Conservation (phyloP, 441 rosid genomes). For the Metrosideros polymorpha region DNA sequence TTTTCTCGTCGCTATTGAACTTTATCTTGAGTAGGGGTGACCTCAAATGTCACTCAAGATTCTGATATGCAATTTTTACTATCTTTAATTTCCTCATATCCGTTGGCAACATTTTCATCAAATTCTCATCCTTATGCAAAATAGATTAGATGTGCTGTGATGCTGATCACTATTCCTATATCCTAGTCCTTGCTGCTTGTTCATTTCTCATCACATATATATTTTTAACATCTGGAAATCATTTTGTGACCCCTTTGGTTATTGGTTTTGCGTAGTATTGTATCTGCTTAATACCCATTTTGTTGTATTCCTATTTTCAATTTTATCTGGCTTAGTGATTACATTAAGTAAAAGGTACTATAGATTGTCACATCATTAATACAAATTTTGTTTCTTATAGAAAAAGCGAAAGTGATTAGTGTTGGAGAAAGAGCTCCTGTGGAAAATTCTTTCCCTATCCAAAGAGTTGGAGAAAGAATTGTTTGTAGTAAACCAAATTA, state of each 20-base stretch:
- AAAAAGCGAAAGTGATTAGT: neutral
- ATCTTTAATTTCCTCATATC: neutral
- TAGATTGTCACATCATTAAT: neutral
- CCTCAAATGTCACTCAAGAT: neutral
- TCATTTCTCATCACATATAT: neutral
- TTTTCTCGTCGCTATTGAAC: neutral
- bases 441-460: neutral
- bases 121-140: neutral
- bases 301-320: neutral
- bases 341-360: neutral
- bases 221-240: neutral
- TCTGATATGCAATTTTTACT: neutral
- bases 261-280: neutral
- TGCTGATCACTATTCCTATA: neutral
- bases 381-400: neutral
- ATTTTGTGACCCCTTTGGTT: neutral
- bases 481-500: neutral
- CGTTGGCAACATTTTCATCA: neutral
- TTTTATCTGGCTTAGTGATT: neutral
- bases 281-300: neutral
- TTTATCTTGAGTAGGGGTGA: neutral
- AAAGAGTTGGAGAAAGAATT: neutral
- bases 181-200: neutral
- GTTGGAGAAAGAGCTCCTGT: neutral
- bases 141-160: neutral